Conservation (phyloP, 768 basidiomycete species). For the Mrakia hoshinonis region DNA sequence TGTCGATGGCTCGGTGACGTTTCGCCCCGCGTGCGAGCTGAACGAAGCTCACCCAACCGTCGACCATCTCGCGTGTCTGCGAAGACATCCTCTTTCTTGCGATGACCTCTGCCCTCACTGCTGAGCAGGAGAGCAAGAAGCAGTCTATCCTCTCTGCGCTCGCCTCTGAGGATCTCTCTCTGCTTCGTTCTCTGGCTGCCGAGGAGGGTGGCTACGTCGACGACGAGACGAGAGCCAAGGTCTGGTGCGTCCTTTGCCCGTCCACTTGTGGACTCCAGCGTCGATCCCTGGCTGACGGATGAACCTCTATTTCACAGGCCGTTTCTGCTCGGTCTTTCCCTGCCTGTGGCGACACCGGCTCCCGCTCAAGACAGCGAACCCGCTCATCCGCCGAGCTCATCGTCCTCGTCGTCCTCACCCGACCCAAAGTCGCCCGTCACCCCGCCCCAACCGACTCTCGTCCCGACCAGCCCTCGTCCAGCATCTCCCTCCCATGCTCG, state of each 20-base stretch:
- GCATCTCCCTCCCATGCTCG: background rate
- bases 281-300: background rate
- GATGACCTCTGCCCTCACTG: too few relatives aligned
- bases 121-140: background rate
- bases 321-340: background rate
- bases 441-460: background rate
- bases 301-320: background rate
- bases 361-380: background rate
- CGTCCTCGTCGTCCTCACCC: background rate
- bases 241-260: slow-evolving; percentile 36
- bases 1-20: too few relatives aligned
- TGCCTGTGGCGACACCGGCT: background rate
- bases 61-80: too few relatives aligned
- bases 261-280: background rate
- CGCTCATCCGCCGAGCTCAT: background rate
- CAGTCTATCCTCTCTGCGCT: slow-evolving; percentile 34
- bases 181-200: slow-evolving; percentile 35
- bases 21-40: too few relatives aligned
- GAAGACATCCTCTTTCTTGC: too few relatives aligned
- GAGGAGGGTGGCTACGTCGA: slow-evolving; percentile 40
- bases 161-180: slow-evolving; percentile 31
- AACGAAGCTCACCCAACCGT: too few relatives aligned
- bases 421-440: background rate
- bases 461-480: background rate
- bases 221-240: slow-evolving; percentile 35